Percentiles rank a stretch among this genome's conserved stretches.
Conservation (phyloP, 768 basidiomycete species). For the Suillus bovinus region DNA sequence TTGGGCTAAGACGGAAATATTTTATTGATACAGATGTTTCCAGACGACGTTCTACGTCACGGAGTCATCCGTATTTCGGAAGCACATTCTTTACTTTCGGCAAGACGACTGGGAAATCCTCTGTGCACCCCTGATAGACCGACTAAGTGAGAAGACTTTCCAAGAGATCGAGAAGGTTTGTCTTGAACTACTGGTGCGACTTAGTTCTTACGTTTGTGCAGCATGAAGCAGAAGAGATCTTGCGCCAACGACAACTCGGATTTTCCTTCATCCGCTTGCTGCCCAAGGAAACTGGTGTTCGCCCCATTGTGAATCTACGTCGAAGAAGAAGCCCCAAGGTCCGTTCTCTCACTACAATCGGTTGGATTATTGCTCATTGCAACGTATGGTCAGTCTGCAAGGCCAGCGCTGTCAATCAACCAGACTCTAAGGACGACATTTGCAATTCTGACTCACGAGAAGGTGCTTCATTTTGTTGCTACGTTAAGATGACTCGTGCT, state of each 20-base stretch:
- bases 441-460: conserved; percentile 85
- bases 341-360: conserved; percentile 27
- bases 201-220: conserved; percentile 29
- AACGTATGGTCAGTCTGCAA: conserved; percentile 31
- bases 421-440: conserved; percentile 83
- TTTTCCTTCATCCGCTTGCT: conserved; percentile 86
- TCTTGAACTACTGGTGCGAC: conserved; percentile 1
- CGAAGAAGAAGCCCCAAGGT: conserved; percentile 43
- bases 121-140: conserved; percentile 77
- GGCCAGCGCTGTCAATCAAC: conserved; percentile 72
- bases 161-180: conserved; percentile 66
- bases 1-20: not conserved
- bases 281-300: conserved; percentile 93
- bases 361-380: not conserved
- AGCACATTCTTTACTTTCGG: conserved; percentile 86
- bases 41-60: conserved; percentile 95
- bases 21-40: not conserved
- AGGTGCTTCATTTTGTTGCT: conserved; percentile 44
- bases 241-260: conserved; percentile 73
- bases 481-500: not conserved
- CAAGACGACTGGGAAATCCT: conserved; percentile 92
- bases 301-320: conserved; percentile 93
- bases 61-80: conserved; percentile 82
- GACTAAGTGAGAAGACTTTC: conserved; percentile 73
- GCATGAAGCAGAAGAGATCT: conserved; percentile 63